Conservation (phyloP, 2,329 filamentous ascomycete genomes). For the Colletotrichum musae region DNA sequence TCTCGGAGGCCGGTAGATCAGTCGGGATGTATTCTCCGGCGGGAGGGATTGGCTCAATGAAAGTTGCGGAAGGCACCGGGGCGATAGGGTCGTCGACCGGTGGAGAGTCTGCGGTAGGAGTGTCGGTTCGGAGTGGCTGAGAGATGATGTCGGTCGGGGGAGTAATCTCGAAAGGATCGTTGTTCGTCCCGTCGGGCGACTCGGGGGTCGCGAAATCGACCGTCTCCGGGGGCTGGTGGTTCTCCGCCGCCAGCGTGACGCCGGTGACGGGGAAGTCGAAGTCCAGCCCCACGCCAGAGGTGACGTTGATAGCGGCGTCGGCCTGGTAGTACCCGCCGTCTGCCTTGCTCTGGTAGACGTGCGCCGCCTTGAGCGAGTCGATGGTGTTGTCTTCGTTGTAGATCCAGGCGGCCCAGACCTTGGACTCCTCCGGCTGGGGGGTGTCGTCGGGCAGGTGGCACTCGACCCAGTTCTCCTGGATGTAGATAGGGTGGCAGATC, state of each 20-base stretch:
- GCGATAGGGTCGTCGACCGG: background rate
- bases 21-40: slow-evolving; percentile 3
- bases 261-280: slow-evolving; percentile 1
- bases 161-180: background rate
- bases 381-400: slow-evolving; percentile 38
- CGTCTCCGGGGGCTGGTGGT: background rate
- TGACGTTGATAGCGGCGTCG: background rate
- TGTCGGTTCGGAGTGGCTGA: background rate
- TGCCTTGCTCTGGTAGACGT: slow-evolving; percentile 41
- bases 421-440: slow-evolving; percentile 26
- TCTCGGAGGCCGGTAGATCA: background rate
- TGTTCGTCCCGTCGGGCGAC: background rate
- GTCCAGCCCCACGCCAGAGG: slow-evolving; percentile 2
- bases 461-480: slow-evolving; percentile 44
- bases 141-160: background rate
- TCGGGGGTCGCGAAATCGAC: background rate
- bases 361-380: slow-evolving; percentile 43
- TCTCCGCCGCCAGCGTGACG: background rate
- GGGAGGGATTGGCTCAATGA: slow-evolving; percentile 1
- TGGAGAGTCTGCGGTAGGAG: no score
- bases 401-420: slow-evolving; percentile 45
- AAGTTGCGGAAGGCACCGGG: background rate
- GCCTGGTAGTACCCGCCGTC: slow-evolving; percentile 21
- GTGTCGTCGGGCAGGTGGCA: slow-evolving; percentile 41
- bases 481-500: slow-evolving; percentile 45